A percentile compares a stretch with the other conserved stretches of the same genome.
These are phyloP conservation scores for Periconia macrospinosa DNA, from an alignment of 2,329 filamentous ascomycete genomes.

Conservation along the genomic window DNA sequence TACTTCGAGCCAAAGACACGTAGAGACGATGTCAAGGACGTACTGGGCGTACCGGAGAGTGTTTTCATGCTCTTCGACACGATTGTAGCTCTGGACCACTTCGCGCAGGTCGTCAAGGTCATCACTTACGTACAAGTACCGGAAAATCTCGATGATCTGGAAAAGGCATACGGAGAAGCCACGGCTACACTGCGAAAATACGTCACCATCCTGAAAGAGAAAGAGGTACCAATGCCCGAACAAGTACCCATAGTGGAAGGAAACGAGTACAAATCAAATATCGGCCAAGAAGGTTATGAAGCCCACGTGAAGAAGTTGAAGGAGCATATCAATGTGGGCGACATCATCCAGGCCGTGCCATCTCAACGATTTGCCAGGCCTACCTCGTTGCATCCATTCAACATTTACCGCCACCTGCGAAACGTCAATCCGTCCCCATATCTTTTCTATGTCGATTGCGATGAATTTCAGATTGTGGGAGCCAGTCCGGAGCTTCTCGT, in stretches of 20 bases:
- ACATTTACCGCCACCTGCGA: constrained; percentile 92
- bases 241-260: constrained; percentile 73
- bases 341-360: constrained; percentile 97
- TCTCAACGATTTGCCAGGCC: constrained; percentile 90
- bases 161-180: constrained; percentile 70
- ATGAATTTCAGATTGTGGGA: constrained; percentile 91
- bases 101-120: constrained; percentile 89
- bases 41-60: constrained; percentile 86
- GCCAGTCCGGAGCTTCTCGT: constrained; percentile 94
- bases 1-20: constrained; percentile 99
- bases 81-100: constrained; percentile 90
- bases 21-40: constrained; percentile 81
- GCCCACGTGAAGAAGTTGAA: constrained; percentile 84
- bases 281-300: constrained; percentile 87
- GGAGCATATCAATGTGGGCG: constrained; percentile 84
- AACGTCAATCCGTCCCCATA: constrained; percentile 98
- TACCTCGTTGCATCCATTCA: constrained; percentile 92
- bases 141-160: constrained; percentile 56
- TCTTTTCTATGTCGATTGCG: constrained; percentile 92
- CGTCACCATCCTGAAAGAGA: constrained; percentile 71
- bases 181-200: constrained; percentile 65
- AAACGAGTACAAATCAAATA: constrained; percentile 86
- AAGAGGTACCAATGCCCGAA: constrained; percentile 74
- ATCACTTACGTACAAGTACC: constrained; percentile 84
- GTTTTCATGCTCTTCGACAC: constrained; percentile 98